Evolutionary conservation across 345 rosid species (phyloP).

Genomic region (Populus alba): DNA sequence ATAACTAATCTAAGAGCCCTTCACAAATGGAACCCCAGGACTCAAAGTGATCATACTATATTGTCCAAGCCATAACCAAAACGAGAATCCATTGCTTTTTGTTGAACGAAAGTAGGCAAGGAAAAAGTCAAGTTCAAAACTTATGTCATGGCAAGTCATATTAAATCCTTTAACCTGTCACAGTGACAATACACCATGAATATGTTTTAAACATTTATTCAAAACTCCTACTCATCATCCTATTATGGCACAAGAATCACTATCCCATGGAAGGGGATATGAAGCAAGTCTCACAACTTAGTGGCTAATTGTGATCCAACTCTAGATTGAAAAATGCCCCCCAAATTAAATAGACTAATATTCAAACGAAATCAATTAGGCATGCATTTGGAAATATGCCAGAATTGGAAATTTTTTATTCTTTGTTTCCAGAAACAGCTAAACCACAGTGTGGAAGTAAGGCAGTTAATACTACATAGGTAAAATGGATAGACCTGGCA

Average conservation of each 20-base stretch:
- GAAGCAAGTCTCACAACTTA: not conserved
- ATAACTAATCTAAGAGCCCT: not conserved
- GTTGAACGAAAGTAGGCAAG: not conserved
- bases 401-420: not conserved
- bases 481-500: slow-evolving; percentile 65
- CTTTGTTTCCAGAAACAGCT: slow-evolving; percentile 2
- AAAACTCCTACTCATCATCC: not conserved
- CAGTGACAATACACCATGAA: not conserved
- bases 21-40: not conserved
- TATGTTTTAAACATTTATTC: not conserved
- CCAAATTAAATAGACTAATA: not conserved
- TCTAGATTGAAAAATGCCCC: not conserved
- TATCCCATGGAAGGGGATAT: not conserved
- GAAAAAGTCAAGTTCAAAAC: not conserved
- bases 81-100: not conserved
- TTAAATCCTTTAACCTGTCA: not conserved
- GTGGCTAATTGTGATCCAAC: not conserved
- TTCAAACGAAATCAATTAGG: slow-evolving; percentile 1
- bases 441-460: not conserved
- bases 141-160: not conserved
- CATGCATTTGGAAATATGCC: not conserved
- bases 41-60: not conserved
- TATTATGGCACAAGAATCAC: not conserved
- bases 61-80: not conserved
- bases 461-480: not conserved